phyloP scores from a whole-genome alignment of 768 basidiomycete species.

The Xerocomus brunneocitrinus region DNA sequence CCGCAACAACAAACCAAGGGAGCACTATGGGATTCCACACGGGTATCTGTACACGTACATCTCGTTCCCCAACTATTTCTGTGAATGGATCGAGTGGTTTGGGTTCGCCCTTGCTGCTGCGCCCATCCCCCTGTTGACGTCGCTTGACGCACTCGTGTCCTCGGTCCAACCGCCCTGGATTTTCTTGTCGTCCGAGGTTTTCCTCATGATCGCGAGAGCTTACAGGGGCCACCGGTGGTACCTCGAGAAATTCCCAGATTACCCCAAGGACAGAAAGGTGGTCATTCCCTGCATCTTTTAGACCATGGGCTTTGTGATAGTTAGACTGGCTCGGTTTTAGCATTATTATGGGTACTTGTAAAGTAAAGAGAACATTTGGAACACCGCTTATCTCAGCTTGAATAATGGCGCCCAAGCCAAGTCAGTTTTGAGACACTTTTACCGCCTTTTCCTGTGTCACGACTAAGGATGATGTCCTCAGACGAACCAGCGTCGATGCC shows the following conservation, averaged over 20 bases:
- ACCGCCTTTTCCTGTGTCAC: slow-evolving; percentile 1
- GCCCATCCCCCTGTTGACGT: slow-evolving; percentile 37
- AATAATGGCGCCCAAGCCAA: background rate
- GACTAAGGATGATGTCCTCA: slow-evolving; percentile 31
- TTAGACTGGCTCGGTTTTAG: too few relatives aligned
- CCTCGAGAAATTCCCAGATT: slow-evolving; percentile 68
- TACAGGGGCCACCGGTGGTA: slow-evolving; percentile 88
- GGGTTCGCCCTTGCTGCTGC: slow-evolving; percentile 79
- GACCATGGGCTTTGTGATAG: background rate
- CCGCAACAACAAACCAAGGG: slow-evolving; percentile 26
- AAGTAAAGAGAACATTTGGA: background rate
- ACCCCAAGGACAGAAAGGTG: slow-evolving; percentile 70
- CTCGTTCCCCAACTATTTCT: slow-evolving; percentile 91
- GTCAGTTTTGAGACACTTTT: background rate
- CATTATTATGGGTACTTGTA: too few relatives aligned
- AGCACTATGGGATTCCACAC: slow-evolving; percentile 77
- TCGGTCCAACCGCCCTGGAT: slow-evolving; percentile 68
- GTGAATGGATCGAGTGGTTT: slow-evolving; percentile 94
- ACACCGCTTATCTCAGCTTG: slow-evolving; percentile 10
- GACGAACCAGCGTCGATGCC: slow-evolving; percentile 28
- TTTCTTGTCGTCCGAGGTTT: slow-evolving; percentile 70
- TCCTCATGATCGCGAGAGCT: slow-evolving; percentile 78
- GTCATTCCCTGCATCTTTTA: slow-evolving; percentile 78
- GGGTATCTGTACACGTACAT: slow-evolving; percentile 72
- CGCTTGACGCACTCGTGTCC: slow-evolving; percentile 38